These are phyloP conservation scores for Euphrasia arctica DNA, from an alignment of 305 asterid genomes.

Conservation along the genomic window DNA sequence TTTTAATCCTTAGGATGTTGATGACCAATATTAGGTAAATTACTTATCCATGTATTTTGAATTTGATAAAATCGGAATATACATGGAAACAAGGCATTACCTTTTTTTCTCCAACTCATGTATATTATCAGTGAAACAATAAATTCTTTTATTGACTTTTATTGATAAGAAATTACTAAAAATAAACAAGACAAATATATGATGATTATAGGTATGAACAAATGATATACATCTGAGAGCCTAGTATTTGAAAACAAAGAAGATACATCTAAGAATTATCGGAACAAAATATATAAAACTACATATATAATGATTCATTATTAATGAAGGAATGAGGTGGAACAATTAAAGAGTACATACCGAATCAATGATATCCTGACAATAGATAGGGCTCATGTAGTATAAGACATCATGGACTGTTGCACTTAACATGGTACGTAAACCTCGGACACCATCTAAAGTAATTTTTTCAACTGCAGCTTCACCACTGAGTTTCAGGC, in stretches of 20 bases:
- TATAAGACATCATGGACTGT: conserved; percentile 97
- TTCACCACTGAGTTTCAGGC: conserved; percentile 89
- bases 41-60: neutral
- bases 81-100: conserved; percentile 17
- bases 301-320: too few species aligned
- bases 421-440: conserved; percentile 90
- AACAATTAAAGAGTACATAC: conserved; percentile 38
- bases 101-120: neutral
- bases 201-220: too few species aligned
- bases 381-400: conserved; percentile 98
- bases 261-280: conserved; percentile 5
- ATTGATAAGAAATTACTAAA: too few species aligned
- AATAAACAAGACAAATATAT: too few species aligned
- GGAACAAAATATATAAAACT: neutral
- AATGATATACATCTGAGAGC: conserved; percentile 15
- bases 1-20: neutral
- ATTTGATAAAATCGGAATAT: conserved; percentile 1
- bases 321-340: conserved; percentile 20
- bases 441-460: conserved; percentile 91
- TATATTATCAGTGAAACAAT: neutral
- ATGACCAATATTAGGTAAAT: neutral
- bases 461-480: conserved; percentile 87
- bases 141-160: too few species aligned
- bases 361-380: conserved; percentile 96
- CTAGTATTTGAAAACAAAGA: conserved; percentile 12